These are phyloP conservation scores for Trypanosoma rangeli DNA, from an alignment of 208 protist species.

Conservation along the genomic window DNA sequence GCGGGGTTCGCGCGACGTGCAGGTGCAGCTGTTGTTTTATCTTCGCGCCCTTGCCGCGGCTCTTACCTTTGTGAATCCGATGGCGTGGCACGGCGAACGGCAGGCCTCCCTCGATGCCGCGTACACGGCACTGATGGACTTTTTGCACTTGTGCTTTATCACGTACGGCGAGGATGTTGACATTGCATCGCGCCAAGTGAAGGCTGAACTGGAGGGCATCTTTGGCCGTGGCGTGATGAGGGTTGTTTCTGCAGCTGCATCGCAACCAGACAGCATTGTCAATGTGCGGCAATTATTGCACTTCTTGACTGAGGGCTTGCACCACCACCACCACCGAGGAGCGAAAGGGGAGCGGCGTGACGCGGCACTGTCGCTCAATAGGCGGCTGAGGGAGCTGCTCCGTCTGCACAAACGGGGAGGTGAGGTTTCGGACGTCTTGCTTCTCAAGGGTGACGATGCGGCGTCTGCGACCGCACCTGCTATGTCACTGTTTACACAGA, in stretches of 20 bases:
- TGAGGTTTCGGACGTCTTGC: constrained; percentile 11
- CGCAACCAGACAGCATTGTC: not conserved
- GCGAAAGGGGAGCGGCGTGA: not conserved
- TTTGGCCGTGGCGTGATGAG: constrained; percentile 16
- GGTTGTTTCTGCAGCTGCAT: constrained; percentile 16
- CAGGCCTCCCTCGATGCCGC: constrained; percentile 28
- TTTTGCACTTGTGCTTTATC: constrained; percentile 14
- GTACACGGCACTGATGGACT: constrained; percentile 36
- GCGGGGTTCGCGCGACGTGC: constrained; percentile 11
- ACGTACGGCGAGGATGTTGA: constrained; percentile 6
- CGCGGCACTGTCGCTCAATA: not conserved
- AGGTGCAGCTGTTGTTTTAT: constrained; percentile 38
- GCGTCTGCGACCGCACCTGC: not conserved
- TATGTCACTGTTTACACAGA: not conserved
- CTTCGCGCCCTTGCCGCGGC: constrained; percentile 25
- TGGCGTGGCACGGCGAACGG: constrained; percentile 34
- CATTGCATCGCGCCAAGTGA: constrained; percentile 13
- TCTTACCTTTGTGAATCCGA: constrained; percentile 29
- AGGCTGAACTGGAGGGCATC: constrained; percentile 18
- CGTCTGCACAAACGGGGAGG: too few relatives aligned
- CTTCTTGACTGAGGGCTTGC: constrained; percentile 27
- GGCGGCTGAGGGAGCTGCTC: not conserved
- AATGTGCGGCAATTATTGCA: constrained; percentile 11
- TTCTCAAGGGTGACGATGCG: constrained; percentile 16
- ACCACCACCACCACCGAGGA: not conserved